Evolutionary conservation across 164 flowering plant genomes (phyloP), one percentile per base, ranked within the genome.

Genomic region (Macadamia integrifolia): DNA sequence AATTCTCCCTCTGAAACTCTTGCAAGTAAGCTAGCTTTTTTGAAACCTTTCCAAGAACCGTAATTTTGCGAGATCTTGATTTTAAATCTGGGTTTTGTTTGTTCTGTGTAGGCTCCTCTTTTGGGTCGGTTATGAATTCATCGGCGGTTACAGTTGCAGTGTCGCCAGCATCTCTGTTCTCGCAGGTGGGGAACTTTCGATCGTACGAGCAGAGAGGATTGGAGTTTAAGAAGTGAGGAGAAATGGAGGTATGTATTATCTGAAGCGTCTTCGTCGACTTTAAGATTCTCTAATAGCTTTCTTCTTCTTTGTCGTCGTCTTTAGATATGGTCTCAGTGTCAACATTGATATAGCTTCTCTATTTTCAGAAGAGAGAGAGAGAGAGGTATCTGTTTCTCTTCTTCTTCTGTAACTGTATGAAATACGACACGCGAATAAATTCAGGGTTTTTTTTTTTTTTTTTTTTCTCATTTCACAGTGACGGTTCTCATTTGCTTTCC

Each of bases 121-220:
- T 85, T 18, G 96, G 88, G 28, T 90, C 90, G 5, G 85, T 82
- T n/a, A 78, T 76, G 18, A 83, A 74, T 12, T 80, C 90, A 0
- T 85, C 88, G 0, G 82, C 88, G 6, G 90, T 85, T 67, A 85
- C 92, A 0, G 73, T 88, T 28, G 89, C 92, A 0, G 55, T 83
- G 17, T 88, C 97, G 9, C 87, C 85, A 11, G 76, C 79, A 71
- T 78, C 83, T 48, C 74, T 79, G 77, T 81, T 66, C 81, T 78
- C 81, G 69, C 66, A 23, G 29, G 44, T 12, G 61, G 72, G 66
- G 17, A 42, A 40, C 48, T 67, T 67, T 30, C 28, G 50, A 43
- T 42, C 18, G 9, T 67, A 58, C 62, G 62, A 58, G 55, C 69
- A 56, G 44, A 14, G 18, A 12, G 6, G 23, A 12, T 12, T 6